phyloP scores from a whole-genome alignment of 805 yeast genomes.

The Yarrowia bubula region DNA sequence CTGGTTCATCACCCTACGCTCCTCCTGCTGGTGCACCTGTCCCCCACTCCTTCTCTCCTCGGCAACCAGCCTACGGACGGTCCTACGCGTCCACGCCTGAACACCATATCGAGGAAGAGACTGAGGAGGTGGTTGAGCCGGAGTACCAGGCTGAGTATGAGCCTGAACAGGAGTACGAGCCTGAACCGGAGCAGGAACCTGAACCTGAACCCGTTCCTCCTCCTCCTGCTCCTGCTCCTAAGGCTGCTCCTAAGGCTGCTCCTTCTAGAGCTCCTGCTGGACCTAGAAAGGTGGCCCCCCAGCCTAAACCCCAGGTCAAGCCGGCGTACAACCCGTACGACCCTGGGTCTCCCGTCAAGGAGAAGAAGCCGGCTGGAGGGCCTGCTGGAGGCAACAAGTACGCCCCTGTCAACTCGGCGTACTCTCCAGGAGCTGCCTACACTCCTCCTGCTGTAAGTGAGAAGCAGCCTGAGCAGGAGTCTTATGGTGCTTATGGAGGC shows the following conservation, averaged over 20 bases:
- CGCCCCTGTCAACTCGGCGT: constrained; percentile 1
- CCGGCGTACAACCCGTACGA: constrained; percentile 19
- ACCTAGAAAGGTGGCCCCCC: constrained; percentile 17
- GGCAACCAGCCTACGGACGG: constrained; percentile 13
- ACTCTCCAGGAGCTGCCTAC: constrained; percentile 6
- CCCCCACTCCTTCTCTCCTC: constrained; percentile 12
- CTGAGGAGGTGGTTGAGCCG: background rate
- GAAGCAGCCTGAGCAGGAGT: constrained; percentile 7
- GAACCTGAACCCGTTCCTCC: background rate
- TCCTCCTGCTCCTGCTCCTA: background rate
- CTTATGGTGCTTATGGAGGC: background rate
- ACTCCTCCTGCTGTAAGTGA: background rate
- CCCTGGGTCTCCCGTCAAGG: constrained; percentile 1
- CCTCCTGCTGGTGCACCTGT: background rate
- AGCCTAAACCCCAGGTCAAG: background rate
- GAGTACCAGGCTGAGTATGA: background rate
- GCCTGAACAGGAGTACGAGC: background rate
- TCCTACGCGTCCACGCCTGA: constrained; percentile 18
- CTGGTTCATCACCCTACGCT: constrained; percentile 3
- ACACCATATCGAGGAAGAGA: constrained; percentile 12
- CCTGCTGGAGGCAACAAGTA: background rate
- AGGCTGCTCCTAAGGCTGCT: background rate
- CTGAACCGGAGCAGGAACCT: background rate
- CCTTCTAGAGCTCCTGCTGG: no score
- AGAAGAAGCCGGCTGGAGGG: constrained; percentile 1